phyloP scores from a whole-genome alignment of 495 filamentous ascomycete species.

The Penicillium turbatum region DNA sequence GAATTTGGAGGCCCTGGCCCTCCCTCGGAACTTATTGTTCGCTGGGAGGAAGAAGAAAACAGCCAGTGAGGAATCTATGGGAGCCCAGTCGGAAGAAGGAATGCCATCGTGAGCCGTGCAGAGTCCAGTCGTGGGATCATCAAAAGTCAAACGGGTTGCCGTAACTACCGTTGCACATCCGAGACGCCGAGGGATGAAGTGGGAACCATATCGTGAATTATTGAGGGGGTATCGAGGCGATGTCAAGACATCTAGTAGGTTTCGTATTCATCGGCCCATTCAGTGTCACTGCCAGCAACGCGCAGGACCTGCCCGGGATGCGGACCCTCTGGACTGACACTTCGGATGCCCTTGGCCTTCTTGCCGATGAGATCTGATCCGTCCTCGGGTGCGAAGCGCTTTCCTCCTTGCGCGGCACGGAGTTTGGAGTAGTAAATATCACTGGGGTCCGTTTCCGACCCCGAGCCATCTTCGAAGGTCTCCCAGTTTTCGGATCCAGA shows the following conservation, averaged over 20 bases:
- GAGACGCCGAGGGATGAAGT: slow-evolving; percentile 14
- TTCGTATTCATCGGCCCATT: slow-evolving; percentile 50
- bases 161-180: slow-evolving; percentile 16
- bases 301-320: slow-evolving; percentile 37
- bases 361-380: slow-evolving; percentile 49
- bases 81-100: slow-evolving; percentile 19
- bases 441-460: slow-evolving; percentile 66
- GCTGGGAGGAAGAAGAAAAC: slow-evolving; percentile 12
- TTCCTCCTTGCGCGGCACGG: slow-evolving; percentile 54
- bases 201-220: slow-evolving; percentile 2
- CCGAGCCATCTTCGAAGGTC: slow-evolving; percentile 76
- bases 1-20: slow-evolving; percentile 1
- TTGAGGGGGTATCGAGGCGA: not conserved
- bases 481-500: slow-evolving; percentile 95
- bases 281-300: slow-evolving; percentile 45
- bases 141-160: slow-evolving; percentile 21
- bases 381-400: slow-evolving; percentile 59
- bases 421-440: slow-evolving; percentile 76
- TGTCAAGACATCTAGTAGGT: slow-evolving; percentile 31
- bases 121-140: slow-evolving; percentile 27
- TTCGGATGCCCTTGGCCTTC: slow-evolving; percentile 51
- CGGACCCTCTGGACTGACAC: slow-evolving; percentile 42
- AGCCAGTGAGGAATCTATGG: slow-evolving; percentile 12
- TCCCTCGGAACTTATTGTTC: slow-evolving; percentile 6
- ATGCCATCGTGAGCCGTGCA: slow-evolving; percentile 25